phyloP scores from a whole-genome alignment of 345 rosid genomes.

The Populus deltoides region DNA sequence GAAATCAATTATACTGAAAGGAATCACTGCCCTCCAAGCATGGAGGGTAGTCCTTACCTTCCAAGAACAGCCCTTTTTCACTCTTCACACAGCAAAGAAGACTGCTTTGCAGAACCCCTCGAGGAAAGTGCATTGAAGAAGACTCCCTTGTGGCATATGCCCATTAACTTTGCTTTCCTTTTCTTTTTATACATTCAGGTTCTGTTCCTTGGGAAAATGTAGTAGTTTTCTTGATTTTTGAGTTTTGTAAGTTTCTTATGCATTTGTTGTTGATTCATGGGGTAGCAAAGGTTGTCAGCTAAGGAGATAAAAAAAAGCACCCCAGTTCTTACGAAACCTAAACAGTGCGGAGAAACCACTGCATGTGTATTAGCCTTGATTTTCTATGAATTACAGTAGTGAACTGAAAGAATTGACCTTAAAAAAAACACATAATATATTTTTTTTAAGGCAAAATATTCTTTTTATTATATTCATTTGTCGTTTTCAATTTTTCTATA shows the following conservation, averaged over 20 bases:
- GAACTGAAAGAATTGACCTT: no score
- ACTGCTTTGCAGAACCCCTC: slow-evolving; percentile 73
- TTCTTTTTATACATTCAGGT: no score
- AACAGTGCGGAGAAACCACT: no score
- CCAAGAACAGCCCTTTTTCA: slow-evolving; percentile 32
- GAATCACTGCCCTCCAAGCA: no score
- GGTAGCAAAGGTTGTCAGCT: slow-evolving; percentile 67
- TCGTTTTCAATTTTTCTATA: no score
- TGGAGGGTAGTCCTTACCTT: no score
- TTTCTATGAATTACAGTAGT: no score
- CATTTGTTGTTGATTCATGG: slow-evolving; percentile 2
- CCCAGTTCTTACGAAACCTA: slow-evolving; percentile 35
- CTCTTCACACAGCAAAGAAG: slow-evolving; percentile 52
- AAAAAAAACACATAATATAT: no score
- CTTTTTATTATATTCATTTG: no score
- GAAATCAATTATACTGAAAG: no score
- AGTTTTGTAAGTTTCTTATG: not conserved
- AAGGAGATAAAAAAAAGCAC: slow-evolving; percentile 71
- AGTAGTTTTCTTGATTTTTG: not conserved
- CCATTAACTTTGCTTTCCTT: not conserved
- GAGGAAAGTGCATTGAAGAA: slow-evolving; percentile 68
- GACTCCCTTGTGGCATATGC: slow-evolving; percentile 80
- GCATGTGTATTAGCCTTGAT: no score
- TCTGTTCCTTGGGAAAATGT: not conserved
- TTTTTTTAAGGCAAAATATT: no score